Percentiles rank a stretch among this genome's conserved stretches.
Conservation (phyloP, 345 rosid species). For the Populus deltoides region DNA sequence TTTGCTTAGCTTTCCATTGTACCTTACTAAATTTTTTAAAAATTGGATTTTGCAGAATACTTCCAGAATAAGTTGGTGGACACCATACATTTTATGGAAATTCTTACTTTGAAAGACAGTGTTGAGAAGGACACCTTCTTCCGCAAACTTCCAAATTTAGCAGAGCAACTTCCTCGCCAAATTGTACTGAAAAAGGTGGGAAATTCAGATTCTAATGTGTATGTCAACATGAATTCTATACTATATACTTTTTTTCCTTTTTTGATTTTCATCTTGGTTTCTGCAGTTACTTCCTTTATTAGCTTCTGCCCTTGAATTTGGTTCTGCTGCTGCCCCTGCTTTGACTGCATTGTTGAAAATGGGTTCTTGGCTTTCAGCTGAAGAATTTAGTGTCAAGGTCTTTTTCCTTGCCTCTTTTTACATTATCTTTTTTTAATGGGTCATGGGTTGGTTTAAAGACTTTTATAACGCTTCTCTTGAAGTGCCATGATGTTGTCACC, state of each 20-base stretch:
- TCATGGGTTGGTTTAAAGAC: neutral
- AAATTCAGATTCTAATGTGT: slow-evolving; percentile 21
- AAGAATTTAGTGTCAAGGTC: slow-evolving; percentile 88
- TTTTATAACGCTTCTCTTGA: neutral
- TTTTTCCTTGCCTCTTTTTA: neutral
- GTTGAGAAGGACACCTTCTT: slow-evolving; percentile 93
- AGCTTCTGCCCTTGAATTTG: slow-evolving; percentile 97
- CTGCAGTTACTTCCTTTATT: slow-evolving; percentile 90
- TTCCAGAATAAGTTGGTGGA: slow-evolving; percentile 99
- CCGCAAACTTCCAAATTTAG: slow-evolving; percentile 92
- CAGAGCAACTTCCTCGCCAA: slow-evolving; percentile 98
- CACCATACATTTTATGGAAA: slow-evolving; percentile 99
- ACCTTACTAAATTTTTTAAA: neutral
- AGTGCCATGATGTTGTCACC: neutral
- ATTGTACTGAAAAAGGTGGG: slow-evolving; percentile 89
- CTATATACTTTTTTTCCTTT: slow-evolving; percentile 10
- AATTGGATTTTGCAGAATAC: slow-evolving; percentile 63
- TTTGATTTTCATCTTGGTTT: slow-evolving; percentile 34
- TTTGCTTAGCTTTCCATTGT: neutral
- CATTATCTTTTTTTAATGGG: neutral
- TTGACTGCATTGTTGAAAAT: slow-evolving; percentile 84
- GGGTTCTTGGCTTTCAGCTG: slow-evolving; percentile 92
- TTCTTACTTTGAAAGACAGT: slow-evolving; percentile 91
- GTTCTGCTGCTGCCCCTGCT: slow-evolving; percentile 96
- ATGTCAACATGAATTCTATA: neutral